Evolutionary conservation across 2,329 filamentous ascomycete species (phyloP).

Genomic region (Colletotrichum somersetense): DNA sequence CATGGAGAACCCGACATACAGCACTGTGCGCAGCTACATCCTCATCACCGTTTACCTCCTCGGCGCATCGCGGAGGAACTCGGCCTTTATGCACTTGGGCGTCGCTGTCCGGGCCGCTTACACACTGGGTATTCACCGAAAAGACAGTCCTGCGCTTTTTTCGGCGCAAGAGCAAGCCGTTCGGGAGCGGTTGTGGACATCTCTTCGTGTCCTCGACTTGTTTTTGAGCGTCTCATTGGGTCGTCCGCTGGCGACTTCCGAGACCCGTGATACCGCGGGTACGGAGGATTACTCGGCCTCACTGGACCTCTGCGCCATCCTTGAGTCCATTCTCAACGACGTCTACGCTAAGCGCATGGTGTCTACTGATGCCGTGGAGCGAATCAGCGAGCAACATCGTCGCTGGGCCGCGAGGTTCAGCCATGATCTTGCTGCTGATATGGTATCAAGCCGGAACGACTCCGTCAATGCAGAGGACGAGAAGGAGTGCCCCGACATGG

Average conservation of each 20-base stretch:
- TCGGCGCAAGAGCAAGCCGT: conserved; percentile 44
- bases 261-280: conserved; percentile 44
- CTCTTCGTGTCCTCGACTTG: conserved; percentile 50
- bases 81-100: conserved; percentile 55
- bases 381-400: conserved; percentile 48
- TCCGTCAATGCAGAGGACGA: conserved; percentile 40
- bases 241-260: conserved; percentile 50
- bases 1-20: conserved; percentile 53
- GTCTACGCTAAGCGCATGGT: conserved; percentile 51
- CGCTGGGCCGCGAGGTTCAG: conserved; percentile 45
- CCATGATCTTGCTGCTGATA: conserved; percentile 41
- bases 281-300: conserved; percentile 46
- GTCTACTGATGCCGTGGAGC: conserved; percentile 45
- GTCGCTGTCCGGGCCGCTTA: conserved; percentile 54
- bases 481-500: conserved; percentile 45
- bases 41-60: conserved; percentile 55
- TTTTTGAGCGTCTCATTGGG: conserved; percentile 52
- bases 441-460: conserved; percentile 36
- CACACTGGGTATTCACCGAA: conserved; percentile 50
- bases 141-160: conserved; percentile 48
- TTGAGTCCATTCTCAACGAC: conserved; percentile 52
- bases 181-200: conserved; percentile 51
- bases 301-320: conserved; percentile 52
- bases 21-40: conserved; percentile 50
- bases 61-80: conserved; percentile 51